These are phyloP conservation scores for Medicago truncatula DNA, from an alignment of 306 rosid species.

Conservation along the genomic window DNA sequence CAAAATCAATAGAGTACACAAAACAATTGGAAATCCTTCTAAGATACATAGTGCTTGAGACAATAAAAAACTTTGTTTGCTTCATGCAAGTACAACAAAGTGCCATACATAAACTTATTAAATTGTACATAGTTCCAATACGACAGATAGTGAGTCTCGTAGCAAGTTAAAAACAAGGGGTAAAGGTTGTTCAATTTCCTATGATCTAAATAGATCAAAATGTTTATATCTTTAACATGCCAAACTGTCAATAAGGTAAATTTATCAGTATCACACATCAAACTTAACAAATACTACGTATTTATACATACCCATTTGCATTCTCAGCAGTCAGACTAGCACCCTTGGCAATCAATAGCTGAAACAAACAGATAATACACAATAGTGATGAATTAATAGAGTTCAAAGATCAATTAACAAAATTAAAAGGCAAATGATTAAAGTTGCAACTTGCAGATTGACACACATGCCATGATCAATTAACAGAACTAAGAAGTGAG, in stretches of 20 bases:
- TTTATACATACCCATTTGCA: slow-evolving; percentile 74
- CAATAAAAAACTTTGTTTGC: neutral
- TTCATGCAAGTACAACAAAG: slow-evolving; percentile 20
- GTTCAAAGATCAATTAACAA: too few relatives aligned
- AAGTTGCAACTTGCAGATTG: too few relatives aligned
- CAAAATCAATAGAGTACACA: slow-evolving; percentile 39
- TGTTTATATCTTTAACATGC: slow-evolving; percentile 13
- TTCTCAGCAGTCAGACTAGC: slow-evolving; percentile 78
- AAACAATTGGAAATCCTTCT: slow-evolving; percentile 22
- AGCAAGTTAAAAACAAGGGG: neutral
- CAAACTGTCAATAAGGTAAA: slow-evolving; percentile 17
- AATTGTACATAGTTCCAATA: neutral
- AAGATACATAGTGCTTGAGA: slow-evolving; percentile 18
- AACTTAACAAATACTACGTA: slow-evolving; percentile 34
- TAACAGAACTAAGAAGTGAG: too few relatives aligned
- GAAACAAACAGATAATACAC: slow-evolving; percentile 47
- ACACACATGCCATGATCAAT: too few relatives aligned
- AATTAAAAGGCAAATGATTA: too few relatives aligned
- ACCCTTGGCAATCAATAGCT: slow-evolving; percentile 86
- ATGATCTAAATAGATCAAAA: slow-evolving; percentile 20
- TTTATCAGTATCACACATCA: slow-evolving; percentile 25
- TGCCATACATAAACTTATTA: neutral
- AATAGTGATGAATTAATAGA: too few relatives aligned
- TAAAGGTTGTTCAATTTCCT: slow-evolving; percentile 2
- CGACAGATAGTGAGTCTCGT: neutral